Percentiles rank a stretch among this genome's conserved stretches.
phyloP scores from a whole-genome alignment of 2,329 filamentous ascomycete genomes.

The Leptographium galeiforme region DNA sequence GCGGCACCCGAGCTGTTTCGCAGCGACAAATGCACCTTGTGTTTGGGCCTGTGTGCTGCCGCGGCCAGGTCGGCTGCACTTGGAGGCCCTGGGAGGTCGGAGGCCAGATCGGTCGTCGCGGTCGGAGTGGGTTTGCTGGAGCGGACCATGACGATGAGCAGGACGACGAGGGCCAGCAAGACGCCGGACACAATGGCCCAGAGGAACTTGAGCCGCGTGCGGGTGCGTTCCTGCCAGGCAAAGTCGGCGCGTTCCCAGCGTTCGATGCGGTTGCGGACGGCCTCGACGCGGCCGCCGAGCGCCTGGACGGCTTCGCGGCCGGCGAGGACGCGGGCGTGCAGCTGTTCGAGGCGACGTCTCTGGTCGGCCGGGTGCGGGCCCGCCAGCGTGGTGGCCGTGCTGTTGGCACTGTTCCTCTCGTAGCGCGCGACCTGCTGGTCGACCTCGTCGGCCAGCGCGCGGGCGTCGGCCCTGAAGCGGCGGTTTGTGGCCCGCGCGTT shows the following conservation, averaged over 20 bases:
- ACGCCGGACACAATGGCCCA: slow-evolving; percentile 45
- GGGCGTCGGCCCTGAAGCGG: slow-evolving; percentile 46
- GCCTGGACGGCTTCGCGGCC: slow-evolving; percentile 46
- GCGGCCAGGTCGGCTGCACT: not conserved
- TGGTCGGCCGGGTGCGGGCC: slow-evolving; percentile 48
- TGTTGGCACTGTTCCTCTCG: not conserved
- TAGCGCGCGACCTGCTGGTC: slow-evolving; percentile 34
- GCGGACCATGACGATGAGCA: slow-evolving; percentile 21
- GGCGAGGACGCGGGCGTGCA: slow-evolving; percentile 47
- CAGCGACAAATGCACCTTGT: slow-evolving; percentile 1
- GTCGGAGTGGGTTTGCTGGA: slow-evolving; percentile 12
- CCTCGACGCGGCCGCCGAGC: slow-evolving; percentile 50
- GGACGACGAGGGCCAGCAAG: slow-evolving; percentile 32
- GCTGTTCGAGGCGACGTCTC: slow-evolving; percentile 44
- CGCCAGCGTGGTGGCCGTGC: slow-evolving; percentile 20
- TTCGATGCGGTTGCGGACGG: slow-evolving; percentile 50
- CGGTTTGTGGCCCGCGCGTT: slow-evolving; percentile 44
- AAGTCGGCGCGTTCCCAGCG: slow-evolving; percentile 53
- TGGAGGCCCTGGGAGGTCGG: not conserved
- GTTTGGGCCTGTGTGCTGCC: not conserved
- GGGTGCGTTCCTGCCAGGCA: slow-evolving; percentile 55
- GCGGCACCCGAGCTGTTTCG: not conserved
- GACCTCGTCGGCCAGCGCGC: slow-evolving; percentile 46
- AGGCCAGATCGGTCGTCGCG: not conserved
- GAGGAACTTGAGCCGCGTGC: slow-evolving; percentile 45